A percentile compares a stretch with the other conserved stretches of the same genome.
Evolutionary conservation across 2,329 filamentous ascomycete genomes (phyloP).

Genomic region (Neoascochyta sp.): DNA sequence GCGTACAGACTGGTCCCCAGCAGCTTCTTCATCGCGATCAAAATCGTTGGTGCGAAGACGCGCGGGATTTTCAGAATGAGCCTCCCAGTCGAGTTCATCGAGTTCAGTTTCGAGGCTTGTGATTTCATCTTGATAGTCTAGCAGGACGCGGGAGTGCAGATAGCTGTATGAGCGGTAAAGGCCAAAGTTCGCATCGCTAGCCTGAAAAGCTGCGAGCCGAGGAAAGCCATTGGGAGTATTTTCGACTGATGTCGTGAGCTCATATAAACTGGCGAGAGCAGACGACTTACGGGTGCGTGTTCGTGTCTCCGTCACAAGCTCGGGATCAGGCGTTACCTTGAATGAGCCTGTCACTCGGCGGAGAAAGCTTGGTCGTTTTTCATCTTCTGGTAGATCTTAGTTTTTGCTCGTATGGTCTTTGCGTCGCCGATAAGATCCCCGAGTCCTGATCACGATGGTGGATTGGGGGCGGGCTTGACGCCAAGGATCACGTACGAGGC

Average conservation of each 20-base stretch:
- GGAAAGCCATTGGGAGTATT: slow-evolving; percentile 40
- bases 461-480: slow-evolving; percentile 13
- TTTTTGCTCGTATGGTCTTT: slow-evolving; percentile 1
- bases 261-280: neutral
- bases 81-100: slow-evolving; percentile 33
- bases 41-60: slow-evolving; percentile 25
- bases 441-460: too few relatives aligned
- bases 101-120: slow-evolving; percentile 37
- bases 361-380: slow-evolving; percentile 23
- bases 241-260: slow-evolving; percentile 28
- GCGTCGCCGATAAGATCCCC: too few relatives aligned
- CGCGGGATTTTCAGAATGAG: slow-evolving; percentile 19
- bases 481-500: slow-evolving; percentile 27
- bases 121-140: slow-evolving; percentile 40
- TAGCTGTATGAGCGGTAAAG: slow-evolving; percentile 42
- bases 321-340: slow-evolving; percentile 27
- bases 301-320: slow-evolving; percentile 28
- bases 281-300: slow-evolving; percentile 31
- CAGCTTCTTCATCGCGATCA: slow-evolving; percentile 16
- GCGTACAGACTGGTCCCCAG: slow-evolving; percentile 8
- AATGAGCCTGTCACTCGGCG: slow-evolving; percentile 30
- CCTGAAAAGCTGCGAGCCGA: slow-evolving; percentile 39
- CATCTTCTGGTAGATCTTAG: slow-evolving; percentile 17
- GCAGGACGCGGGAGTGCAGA: slow-evolving; percentile 39
- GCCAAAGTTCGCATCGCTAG: slow-evolving; percentile 40